phyloP scores from a whole-genome alignment of 345 rosid species.

The Fremontodendron californicum region DNA sequence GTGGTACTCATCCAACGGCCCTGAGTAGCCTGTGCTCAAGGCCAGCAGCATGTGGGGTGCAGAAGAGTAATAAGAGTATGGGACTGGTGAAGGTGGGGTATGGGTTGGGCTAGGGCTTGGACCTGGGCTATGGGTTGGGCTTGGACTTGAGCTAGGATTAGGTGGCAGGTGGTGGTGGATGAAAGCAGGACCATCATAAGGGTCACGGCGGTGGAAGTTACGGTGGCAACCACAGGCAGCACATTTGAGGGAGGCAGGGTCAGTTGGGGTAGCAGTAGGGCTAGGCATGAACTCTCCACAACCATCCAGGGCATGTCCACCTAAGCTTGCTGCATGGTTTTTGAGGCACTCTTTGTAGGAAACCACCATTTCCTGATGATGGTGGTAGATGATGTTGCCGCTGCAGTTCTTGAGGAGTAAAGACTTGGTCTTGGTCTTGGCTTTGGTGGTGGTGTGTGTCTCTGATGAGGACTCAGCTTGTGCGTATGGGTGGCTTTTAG shows the following conservation, averaged over 20 bases:
- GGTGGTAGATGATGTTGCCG: not conserved
- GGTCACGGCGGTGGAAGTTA: slow-evolving; percentile 80
- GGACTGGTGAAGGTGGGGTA: slow-evolving; percentile 52
- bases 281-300: slow-evolving; percentile 83
- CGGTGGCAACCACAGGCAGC: slow-evolving; percentile 97
- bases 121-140: slow-evolving; percentile 31
- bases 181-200: slow-evolving; percentile 22
- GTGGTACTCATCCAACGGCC: slow-evolving; percentile 32
- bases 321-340: slow-evolving; percentile 72
- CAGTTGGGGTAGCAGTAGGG: slow-evolving; percentile 27
- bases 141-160: slow-evolving; percentile 28
- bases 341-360: slow-evolving; percentile 77
- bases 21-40: slow-evolving; percentile 39
- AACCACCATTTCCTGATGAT: slow-evolving; percentile 31
- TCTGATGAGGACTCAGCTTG: slow-evolving; percentile 17
- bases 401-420: slow-evolving; percentile 8
- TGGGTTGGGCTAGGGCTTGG: slow-evolving; percentile 30
- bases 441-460: not conserved
- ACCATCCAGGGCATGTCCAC: slow-evolving; percentile 78
- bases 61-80: slow-evolving; percentile 57
- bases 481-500: not conserved
- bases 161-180: slow-evolving; percentile 18
- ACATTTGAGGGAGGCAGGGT: slow-evolving; percentile 57
- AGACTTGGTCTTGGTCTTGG: not conserved
- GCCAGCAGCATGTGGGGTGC: slow-evolving; percentile 59